Conservation (phyloP, 345 rosid genomes). For the Hibiscus mutabilis region DNA sequence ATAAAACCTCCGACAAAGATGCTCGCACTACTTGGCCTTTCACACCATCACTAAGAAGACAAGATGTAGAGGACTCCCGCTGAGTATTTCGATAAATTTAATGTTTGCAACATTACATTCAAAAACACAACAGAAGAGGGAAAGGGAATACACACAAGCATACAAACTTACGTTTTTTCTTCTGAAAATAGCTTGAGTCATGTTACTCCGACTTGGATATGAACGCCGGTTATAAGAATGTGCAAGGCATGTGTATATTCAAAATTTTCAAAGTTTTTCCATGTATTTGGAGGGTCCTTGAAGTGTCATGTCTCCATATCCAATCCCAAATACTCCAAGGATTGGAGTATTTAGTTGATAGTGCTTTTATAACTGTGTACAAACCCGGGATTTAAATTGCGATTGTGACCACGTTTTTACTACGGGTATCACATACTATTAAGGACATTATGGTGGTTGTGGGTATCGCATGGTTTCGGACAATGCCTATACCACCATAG, state of each 20-base stretch:
- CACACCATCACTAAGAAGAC: constrained; percentile 52
- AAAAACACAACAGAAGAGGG: neutral
- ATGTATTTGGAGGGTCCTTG: neutral
- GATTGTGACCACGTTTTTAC: no score
- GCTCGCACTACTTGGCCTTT: constrained; percentile 48
- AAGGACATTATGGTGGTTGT: no score
- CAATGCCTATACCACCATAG: no score
- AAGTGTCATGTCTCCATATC: neutral
- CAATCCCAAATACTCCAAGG: neutral
- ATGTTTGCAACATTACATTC: neutral
- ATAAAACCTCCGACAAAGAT: constrained; percentile 87
- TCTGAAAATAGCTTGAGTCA: neutral
- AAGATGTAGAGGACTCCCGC: constrained; percentile 3
- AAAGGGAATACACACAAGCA: neutral
- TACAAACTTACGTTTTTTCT: neutral
- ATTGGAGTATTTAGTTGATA: neutral
- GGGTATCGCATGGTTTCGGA: no score
- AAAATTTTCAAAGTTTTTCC: neutral
- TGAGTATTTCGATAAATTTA: neutral
- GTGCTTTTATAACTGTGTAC: neutral
- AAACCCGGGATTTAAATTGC: neutral
- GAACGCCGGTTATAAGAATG: neutral
- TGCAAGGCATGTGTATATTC: neutral
- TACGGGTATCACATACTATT: no score
- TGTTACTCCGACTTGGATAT: neutral